Base-by-base conservation (phyloP, 1,284 basidiomycete species). In the Microbotryum violaceum region DNA sequence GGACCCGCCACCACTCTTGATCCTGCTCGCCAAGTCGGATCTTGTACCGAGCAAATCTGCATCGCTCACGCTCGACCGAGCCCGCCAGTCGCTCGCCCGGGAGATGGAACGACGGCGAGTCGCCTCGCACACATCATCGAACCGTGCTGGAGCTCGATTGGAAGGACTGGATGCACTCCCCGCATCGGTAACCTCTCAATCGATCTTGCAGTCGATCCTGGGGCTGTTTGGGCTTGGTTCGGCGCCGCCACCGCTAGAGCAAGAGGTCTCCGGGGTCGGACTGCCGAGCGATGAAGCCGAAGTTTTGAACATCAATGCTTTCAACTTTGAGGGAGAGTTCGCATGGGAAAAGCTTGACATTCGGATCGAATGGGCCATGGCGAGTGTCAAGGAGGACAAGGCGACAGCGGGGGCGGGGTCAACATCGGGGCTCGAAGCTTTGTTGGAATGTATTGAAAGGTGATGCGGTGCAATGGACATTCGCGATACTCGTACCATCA, bases 21-120 rank as follows among this genome's bases (percentile, higher is more conserved):
- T 72, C 49, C 65, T 70, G 55, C 64, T 72, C 54, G 66, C 68
- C 48, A 70, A 70, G 31, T 64, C 70, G 29, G 70, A 72, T 51
- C 56, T 63, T 47, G 59, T 62, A 57, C 49, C 57, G 29, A 4
- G 56, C 44, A 65, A 65, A 53, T 64, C 69, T 20, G 61, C 56
- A 7, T 29, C 62, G 7, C 61, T 66, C n/a, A 50, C 65, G 14
- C 54, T 70, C 61, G 67, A 69, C 45, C 60, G 70, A 44, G 69
- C 69, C 5, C 64, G 62, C 29, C 58, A 61, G 33, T 63, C 68
- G 27, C 62, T 72, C 53, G 58, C 66, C 7, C 64, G 70, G 23
- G 70, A 72, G 46, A 57, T 72, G 52, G 70, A 72, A 33, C 67
- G 68, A 27, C 59, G 69, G 3, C 61, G 70, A 21, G 62, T 62